Evolutionary conservation across 2,329 filamentous ascomycete species (phyloP), one percentile per base, ranked within the genome.

Genomic region (Tolypocladium tropicale): DNA sequence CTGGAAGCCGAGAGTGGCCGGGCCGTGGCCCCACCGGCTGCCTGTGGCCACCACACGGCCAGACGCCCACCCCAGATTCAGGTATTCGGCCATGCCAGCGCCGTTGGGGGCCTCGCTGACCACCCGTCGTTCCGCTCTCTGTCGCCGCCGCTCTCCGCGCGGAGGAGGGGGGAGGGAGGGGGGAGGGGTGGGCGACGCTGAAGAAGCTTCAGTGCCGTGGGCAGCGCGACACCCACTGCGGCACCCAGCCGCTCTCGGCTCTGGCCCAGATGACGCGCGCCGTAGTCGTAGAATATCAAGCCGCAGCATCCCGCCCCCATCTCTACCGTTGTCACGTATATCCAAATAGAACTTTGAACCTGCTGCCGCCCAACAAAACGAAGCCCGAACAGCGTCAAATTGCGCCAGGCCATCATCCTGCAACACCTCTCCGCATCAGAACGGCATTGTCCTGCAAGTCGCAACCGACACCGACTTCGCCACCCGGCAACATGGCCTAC

Each of bases 401-500:
- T 21, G 39, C 52, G 30, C 10, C 52, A 21, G 46, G 33, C 18
- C 21, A 14, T n/a, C 18, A 1, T 37, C 3, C 14, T 10, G 7
- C 1, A n/a, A 37, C 18, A 2, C n/a, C n/a, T 37, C 18, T 37
- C 34, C 16, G 14, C 34, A 37, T 37, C 34, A 18, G 16, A 18
- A 16, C 34, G 34, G 21, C 7, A 18, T 37, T 18, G 2, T 5
- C 25, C 14, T 16, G 23, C 14, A 14, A 48, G 12, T 23, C 14
- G 43, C 43, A 25, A 28, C 43, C 41, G 23, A 6, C 11, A 3
- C 11, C 43, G 23, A 48, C 14, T 25, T 46, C 41, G 14, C 43
- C 25, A 30, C 43, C n/a, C 28, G 9, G 28, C 49, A 65, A 53
- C 48, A 84, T 84, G 81, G 69, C 78, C 48, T 66, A 70, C 55